These are phyloP conservation scores for Phytopythium mirpurense DNA, from an alignment of 352 stramenopile genomes.

Conservation along the genomic window DNA sequence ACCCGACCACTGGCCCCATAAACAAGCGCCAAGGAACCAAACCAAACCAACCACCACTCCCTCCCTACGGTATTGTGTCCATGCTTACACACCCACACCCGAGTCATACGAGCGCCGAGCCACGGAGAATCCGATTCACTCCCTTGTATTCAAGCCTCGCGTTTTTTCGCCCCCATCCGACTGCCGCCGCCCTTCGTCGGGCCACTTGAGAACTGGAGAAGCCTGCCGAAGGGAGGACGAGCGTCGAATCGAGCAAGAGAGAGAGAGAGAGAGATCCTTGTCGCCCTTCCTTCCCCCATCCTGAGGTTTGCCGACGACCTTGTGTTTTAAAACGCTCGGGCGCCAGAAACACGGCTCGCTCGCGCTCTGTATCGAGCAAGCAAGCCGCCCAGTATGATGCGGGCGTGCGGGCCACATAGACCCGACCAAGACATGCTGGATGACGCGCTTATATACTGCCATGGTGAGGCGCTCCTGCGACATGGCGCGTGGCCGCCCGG, in stretches of 20 bases:
- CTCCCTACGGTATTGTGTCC: no score
- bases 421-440: conserved; percentile 6
- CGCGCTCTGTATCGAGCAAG: not conserved
- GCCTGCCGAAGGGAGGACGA: not conserved
- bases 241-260: no score
- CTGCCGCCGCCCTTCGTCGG: not conserved
- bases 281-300: not conserved
- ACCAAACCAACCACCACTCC: no score
- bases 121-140: no score
- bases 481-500: no score
- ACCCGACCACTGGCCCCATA: conserved; percentile 3
- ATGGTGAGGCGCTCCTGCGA: not conserved
- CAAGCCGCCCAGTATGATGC: not conserved
- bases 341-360: not conserved
- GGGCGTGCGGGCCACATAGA: conserved; percentile 4
- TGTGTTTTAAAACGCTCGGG: conserved; percentile 1
- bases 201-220: no score
- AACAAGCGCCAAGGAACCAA: no score
- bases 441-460: conserved; percentile 5
- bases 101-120: no score
- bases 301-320: not conserved
- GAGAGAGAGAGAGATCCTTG: no score
- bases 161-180: not conserved
- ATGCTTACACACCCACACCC: no score
- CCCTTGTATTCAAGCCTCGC: no score